These are phyloP conservation scores for Mortierella hygrophila DNA, from an alignment of 192 early-diverging fungal genomes.

Conservation along the genomic window DNA sequence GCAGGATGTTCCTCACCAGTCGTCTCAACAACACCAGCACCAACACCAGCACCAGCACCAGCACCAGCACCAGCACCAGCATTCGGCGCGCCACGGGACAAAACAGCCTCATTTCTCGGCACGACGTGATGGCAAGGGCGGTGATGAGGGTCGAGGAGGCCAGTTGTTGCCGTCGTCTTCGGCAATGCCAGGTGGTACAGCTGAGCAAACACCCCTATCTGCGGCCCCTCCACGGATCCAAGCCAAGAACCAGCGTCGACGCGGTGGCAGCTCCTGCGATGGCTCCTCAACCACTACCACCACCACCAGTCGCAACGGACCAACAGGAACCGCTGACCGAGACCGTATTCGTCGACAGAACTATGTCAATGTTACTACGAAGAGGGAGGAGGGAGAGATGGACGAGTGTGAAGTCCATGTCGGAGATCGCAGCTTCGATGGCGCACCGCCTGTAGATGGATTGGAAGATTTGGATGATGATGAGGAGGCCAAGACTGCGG, in stretches of 20 bases:
- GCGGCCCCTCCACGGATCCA: neutral
- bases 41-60: no score
- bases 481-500: neutral
- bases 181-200: neutral
- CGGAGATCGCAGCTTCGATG: neutral
- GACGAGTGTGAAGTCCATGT: slow-evolving; percentile 12
- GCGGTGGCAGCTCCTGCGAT: neutral
- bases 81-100: neutral
- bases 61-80: neutral
- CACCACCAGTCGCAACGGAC: neutral
- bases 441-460: neutral
- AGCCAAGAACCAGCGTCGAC: slow-evolving; percentile 2
- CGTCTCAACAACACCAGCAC: neutral
- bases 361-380: neutral
- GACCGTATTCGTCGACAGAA: neutral
- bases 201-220: neutral
- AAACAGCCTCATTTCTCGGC: neutral
- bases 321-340: neutral
- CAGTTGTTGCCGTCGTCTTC: neutral
- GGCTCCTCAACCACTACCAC: neutral
- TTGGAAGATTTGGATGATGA: neutral
- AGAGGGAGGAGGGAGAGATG: neutral
- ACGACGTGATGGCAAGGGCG: neutral
- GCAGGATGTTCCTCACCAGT: neutral
- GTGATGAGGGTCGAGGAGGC: neutral